These are phyloP conservation scores for Puccinia novopanici DNA, from an alignment of 1,284 basidiomycete genomes.

Conservation along the genomic window DNA sequence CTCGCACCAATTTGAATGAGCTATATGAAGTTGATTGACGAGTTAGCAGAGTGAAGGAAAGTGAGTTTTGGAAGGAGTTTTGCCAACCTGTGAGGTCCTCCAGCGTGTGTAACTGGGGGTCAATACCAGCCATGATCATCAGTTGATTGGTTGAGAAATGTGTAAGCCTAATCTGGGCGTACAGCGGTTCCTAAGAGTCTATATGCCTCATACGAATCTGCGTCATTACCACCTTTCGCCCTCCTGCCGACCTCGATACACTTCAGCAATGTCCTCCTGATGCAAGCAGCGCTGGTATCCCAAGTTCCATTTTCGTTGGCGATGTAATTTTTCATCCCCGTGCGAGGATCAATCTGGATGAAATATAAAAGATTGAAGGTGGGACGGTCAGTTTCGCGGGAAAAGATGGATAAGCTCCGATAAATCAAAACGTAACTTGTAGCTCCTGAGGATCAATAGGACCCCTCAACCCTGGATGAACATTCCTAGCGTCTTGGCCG, in stretches of 20 bases:
- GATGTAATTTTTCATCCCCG: slow-evolving; percentile 96
- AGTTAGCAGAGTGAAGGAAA: neutral
- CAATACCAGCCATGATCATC: neutral
- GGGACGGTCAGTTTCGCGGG: neutral
- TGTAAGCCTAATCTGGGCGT: neutral
- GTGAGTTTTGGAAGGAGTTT: neutral
- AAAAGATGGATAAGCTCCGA: neutral
- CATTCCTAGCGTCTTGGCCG: slow-evolving; percentile 69
- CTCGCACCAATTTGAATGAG: slow-evolving; percentile 58
- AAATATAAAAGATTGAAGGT: neutral
- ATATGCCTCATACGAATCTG: slow-evolving; percentile 72
- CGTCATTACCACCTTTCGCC: slow-evolving; percentile 63
- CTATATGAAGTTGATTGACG: slow-evolving; percentile 13
- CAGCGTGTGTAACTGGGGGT: slow-evolving; percentile 42
- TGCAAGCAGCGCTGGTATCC: slow-evolving; percentile 84
- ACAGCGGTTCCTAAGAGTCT: slow-evolving; percentile 48
- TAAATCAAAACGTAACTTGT: slow-evolving; percentile 19
- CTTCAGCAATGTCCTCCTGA: slow-evolving; percentile 73
- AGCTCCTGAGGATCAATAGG: slow-evolving; percentile 68
- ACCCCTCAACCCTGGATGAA: slow-evolving; percentile 75
- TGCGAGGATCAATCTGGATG: slow-evolving; percentile 78
- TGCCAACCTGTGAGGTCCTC: slow-evolving; percentile 47
- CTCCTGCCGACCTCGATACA: slow-evolving; percentile 67
- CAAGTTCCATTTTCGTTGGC: slow-evolving; percentile 73
- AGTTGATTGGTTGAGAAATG: slow-evolving; percentile 52